Evolutionary conservation across 495 filamentous ascomycete genomes (phyloP).

Genomic region (Rhizodiscina lignyota): DNA sequence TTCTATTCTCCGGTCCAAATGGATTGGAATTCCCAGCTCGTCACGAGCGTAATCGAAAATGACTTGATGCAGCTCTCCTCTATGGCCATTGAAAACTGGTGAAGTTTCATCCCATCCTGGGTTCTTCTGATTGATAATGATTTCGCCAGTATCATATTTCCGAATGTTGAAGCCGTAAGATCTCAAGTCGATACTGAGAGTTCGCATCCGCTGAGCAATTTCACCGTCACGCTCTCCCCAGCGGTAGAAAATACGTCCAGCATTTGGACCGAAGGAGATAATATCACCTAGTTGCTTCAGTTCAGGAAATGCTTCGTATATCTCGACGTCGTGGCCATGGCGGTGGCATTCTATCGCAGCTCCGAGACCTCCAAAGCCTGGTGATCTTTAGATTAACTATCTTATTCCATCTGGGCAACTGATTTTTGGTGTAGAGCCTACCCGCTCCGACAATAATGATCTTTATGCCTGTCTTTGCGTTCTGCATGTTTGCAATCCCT

Average conservation of each 20-base stretch:
- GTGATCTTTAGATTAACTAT: too few relatives aligned
- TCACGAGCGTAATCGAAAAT: constrained; percentile 40
- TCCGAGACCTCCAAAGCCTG: too few relatives aligned
- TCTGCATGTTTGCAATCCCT: too few relatives aligned
- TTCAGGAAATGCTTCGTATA: constrained; percentile 42
- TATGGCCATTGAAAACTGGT: constrained; percentile 42
- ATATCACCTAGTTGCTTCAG: constrained; percentile 45
- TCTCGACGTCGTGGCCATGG: constrained; percentile 14
- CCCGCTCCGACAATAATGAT: too few relatives aligned
- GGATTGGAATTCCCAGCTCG: constrained; percentile 36
- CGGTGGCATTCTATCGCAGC: constrained; percentile 11
- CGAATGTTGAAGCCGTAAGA: constrained; percentile 40
- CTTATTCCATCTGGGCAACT: too few relatives aligned
- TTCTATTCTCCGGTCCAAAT: constrained; percentile 32
- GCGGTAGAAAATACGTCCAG: constrained; percentile 32
- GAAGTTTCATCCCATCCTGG: constrained; percentile 32
- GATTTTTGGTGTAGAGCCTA: too few relatives aligned
- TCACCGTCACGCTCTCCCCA: constrained; percentile 8
- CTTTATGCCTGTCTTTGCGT: too few relatives aligned
- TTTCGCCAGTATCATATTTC: constrained; percentile 41
- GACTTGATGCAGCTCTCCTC: constrained; percentile 41
- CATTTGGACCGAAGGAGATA: constrained; percentile 47
- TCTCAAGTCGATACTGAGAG: constrained; percentile 26
- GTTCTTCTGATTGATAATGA: constrained; percentile 36
- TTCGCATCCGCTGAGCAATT: constrained; percentile 3